Evolutionary conservation across 257 asterid species (phyloP).

Genomic region (Haberlea rhodopensis): DNA sequence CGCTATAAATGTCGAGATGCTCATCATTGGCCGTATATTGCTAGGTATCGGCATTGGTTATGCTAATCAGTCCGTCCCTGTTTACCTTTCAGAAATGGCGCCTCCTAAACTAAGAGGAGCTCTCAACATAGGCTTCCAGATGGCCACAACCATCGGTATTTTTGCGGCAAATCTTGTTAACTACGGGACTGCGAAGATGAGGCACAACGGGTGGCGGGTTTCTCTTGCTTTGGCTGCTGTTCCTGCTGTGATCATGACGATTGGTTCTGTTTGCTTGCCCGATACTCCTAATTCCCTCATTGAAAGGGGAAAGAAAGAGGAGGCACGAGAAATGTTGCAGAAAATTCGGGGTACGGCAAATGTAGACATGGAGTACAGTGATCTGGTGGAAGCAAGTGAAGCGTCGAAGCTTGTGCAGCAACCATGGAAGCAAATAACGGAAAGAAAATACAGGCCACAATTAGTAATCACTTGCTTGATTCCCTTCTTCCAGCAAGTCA

Average conservation of each 20-base stretch:
- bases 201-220: slow-evolving; percentile 32
- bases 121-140: slow-evolving; percentile 43
- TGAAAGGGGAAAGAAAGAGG: slow-evolving; percentile 30
- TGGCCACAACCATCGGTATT: slow-evolving; percentile 42
- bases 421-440: slow-evolving; percentile 28
- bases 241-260: slow-evolving; percentile 38
- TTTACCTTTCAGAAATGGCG: slow-evolving; percentile 46
- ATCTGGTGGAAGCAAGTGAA: slow-evolving; percentile 37
- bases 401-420: slow-evolving; percentile 9
- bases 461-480: slow-evolving; percentile 28
- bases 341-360: slow-evolving; percentile 30
- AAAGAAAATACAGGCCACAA: slow-evolving; percentile 31
- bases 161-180: slow-evolving; percentile 35
- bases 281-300: slow-evolving; percentile 43
- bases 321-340: slow-evolving; percentile 27
- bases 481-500: slow-evolving; percentile 39
- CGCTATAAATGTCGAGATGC: slow-evolving; percentile 48
- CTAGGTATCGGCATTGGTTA: slow-evolving; percentile 67
- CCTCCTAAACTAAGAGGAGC: slow-evolving; percentile 42
- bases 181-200: slow-evolving; percentile 30
- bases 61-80: slow-evolving; percentile 54
- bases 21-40: slow-evolving; percentile 54
- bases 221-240: slow-evolving; percentile 33
- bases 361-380: slow-evolving; percentile 33
- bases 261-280: slow-evolving; percentile 32